Percentiles rank a stretch among this genome's conserved stretches.
Evolutionary conservation across 2,329 filamentous ascomycete species (phyloP).

Genomic region (Teratosphaeria destructans): DNA sequence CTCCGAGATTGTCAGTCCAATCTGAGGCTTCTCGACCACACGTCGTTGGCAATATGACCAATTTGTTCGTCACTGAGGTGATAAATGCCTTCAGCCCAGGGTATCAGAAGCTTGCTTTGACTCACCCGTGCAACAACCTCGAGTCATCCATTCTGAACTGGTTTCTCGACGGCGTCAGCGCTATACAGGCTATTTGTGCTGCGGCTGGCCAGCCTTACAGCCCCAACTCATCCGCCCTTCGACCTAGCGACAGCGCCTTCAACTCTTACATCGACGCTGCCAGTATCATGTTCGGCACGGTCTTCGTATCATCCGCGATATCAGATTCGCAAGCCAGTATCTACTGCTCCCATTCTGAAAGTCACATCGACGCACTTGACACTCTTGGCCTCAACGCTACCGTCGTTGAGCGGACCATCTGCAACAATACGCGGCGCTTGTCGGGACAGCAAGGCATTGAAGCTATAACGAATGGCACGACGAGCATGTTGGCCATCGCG

Average conservation of each 20-base stretch:
- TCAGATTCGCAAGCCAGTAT: constrained; percentile 5
- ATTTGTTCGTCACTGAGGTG: constrained; percentile 16
- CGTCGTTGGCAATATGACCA: constrained; percentile 12
- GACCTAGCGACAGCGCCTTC: constrained; percentile 5
- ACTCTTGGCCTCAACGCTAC: constrained; percentile 9
- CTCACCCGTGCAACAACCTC: constrained; percentile 19
- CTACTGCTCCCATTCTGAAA: constrained; percentile 7
- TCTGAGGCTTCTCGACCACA: constrained; percentile 10
- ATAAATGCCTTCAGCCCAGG: constrained; percentile 12
- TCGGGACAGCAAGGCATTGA: constrained; percentile 3
- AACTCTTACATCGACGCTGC: constrained; percentile 9
- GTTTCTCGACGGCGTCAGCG: constrained; percentile 13
- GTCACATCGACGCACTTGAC: constrained; percentile 4
- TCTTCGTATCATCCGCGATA: constrained; percentile 10
- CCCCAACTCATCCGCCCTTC: neutral
- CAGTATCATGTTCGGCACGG: constrained; percentile 12
- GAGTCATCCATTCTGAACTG: constrained; percentile 11
- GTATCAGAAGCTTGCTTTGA: constrained; percentile 7
- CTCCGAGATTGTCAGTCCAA: constrained; percentile 9
- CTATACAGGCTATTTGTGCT: constrained; percentile 14
- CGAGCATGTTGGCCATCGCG: constrained; percentile 10
- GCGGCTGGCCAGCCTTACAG: constrained; percentile 1
- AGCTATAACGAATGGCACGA: constrained; percentile 10
- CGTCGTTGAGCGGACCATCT: constrained; percentile 13
- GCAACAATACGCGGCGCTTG: constrained; percentile 8